Conservation (phyloP, 2,329 filamentous ascomycete genomes). For the Colletotrichum echinochloae region DNA sequence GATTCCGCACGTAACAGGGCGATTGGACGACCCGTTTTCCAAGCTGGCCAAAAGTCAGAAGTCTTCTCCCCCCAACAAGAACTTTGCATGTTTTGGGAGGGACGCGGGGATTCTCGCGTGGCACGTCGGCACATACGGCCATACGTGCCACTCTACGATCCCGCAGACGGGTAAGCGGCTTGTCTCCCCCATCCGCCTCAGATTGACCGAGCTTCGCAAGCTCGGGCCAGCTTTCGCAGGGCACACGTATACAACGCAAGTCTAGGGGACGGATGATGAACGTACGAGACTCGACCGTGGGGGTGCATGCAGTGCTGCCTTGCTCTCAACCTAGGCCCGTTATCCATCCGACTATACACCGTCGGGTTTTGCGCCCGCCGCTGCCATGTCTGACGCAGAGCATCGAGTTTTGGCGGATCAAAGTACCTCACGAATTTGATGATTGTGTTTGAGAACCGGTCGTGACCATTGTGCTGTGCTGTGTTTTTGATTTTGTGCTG, state of each 20-base stretch:
- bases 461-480: constrained; percentile 30
- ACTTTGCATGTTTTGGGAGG: background rate
- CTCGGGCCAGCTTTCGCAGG: background rate
- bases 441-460: constrained; percentile 12
- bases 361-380: background rate
- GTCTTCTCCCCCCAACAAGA: background rate
- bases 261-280: background rate
- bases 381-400: background rate
- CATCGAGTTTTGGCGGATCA: background rate
- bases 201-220: background rate
- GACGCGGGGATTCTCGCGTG: background rate
- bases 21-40: background rate
- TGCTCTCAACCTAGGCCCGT: background rate
- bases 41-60: background rate
- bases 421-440: background rate
- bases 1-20: background rate
- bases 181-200: background rate
- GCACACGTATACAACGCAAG: background rate
- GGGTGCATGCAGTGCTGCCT: background rate
- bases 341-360: background rate
- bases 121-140: background rate
- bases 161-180: background rate
- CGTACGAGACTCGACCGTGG: background rate
- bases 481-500: constrained; percentile 24
- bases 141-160: background rate